These are phyloP conservation scores for Melocanna baccifera DNA, from an alignment of 176 grass and related monocot genomes.

Conservation along the genomic window DNA sequence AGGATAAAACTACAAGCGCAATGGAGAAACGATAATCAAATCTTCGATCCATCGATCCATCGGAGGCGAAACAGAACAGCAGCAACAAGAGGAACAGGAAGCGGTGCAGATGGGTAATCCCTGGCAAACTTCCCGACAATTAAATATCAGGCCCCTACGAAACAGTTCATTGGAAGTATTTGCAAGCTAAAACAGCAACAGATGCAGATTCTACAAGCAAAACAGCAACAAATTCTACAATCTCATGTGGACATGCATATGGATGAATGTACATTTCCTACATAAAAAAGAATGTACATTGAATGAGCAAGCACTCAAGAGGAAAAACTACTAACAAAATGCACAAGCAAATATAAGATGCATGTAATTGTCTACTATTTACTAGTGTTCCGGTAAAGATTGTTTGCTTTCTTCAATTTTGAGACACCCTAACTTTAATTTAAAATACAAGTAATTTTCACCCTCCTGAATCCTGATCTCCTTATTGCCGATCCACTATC, in stretches of 20 bases:
- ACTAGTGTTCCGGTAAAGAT: slow-evolving; percentile 28
- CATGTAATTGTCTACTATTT: background rate
- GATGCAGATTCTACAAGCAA: too few species aligned
- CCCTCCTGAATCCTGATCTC: background rate
- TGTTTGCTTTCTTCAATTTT: slow-evolving; percentile 15
- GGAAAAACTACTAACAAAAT: background rate
- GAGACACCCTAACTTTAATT: slow-evolving; percentile 14
- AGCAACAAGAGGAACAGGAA: too few species aligned
- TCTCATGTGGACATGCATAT: background rate
- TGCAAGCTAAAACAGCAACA: background rate
- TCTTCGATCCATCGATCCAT: too few species aligned
- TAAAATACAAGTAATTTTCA: slow-evolving; percentile 38
- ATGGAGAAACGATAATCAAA: too few species aligned
- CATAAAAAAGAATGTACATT: background rate
- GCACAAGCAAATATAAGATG: background rate
- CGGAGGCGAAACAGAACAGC: too few species aligned
- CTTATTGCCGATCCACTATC: slow-evolving; percentile 18
- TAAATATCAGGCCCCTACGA: too few species aligned
- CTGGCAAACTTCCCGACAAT: too few species aligned
- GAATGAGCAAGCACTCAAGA: background rate
- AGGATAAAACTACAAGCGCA: too few species aligned
- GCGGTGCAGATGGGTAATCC: too few species aligned
- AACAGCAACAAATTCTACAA: background rate
- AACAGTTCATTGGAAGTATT: too few species aligned
- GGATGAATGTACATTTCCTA: background rate